Evolutionary conservation across 345 rosid genomes (phyloP), one percentile per base, ranked within the genome.

Genomic region (Eucalyptus tenuipes): DNA sequence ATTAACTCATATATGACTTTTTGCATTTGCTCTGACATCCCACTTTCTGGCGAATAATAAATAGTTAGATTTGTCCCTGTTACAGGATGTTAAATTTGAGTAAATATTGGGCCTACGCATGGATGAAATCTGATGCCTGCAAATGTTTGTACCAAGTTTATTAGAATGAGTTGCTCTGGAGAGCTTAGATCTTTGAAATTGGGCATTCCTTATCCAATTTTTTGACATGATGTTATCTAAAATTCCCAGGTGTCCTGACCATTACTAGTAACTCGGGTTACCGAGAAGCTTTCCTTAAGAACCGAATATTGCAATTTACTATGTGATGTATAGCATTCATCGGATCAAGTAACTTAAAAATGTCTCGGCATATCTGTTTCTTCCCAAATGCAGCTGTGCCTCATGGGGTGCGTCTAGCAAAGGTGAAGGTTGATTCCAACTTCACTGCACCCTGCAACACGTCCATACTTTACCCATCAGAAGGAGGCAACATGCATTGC

Each of bases 401-500:
- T 88, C 89, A 93, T 27, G 93, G 91, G n/a, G 89, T 94, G 11
- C 92, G 94, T 55, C 88, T 98, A 88, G 99, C 99, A 2, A 95
- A 94, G 94, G 68, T 94, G 87, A 97, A 97, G 95, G 95, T 94
- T 15, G 91, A 97, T 86, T 92, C 97, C 10, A 86, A 94, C 64
- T 92, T 96, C 50, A 93, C 95, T 2, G 94, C 99, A 4, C 99
- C 99, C 44, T 98, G 99, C 92, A 50, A 92, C 79, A 52, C 97
- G 86, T 93, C 96, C 48, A 95, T 98, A 88, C 96, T 98, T 55
- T 98, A 95, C 90, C 99, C 99, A 13, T 93, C 94, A 40, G 96
- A 96, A 68, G 99, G 99, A 80, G 99, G 99, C 88, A 98, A 98
- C 93, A 96, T 98, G 97, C 99, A 98, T 91, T 88, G 97, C 91